Percentiles rank a stretch among this genome's conserved stretches.
Evolutionary conservation across 805 yeast species (phyloP).

Genomic region (Metschnikowia santaceciliae): DNA sequence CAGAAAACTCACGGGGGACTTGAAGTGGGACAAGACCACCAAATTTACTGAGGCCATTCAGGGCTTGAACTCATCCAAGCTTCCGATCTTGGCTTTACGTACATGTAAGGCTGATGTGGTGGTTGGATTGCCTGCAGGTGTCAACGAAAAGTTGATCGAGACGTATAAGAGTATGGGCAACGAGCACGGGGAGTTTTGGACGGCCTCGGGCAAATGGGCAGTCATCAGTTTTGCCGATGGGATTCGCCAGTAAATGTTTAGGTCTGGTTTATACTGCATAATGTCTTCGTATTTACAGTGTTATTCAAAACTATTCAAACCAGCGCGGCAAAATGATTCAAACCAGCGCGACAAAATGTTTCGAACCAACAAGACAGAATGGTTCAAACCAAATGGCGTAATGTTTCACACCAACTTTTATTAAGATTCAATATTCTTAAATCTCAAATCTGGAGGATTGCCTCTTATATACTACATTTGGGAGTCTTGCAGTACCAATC

Average conservation of each 20-base stretch:
- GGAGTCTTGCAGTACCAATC: too few species aligned
- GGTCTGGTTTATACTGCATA: neutral
- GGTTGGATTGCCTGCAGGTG: constrained; percentile 75
- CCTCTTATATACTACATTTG: too few species aligned
- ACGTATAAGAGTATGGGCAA: constrained; percentile 58
- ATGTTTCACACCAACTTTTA: too few species aligned
- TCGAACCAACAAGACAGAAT: too few species aligned
- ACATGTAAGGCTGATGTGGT: constrained; percentile 96
- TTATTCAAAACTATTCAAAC: too few species aligned
- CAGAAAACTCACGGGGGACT: constrained; percentile 88
- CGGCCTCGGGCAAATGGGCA: constrained; percentile 89
- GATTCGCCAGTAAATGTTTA: neutral
- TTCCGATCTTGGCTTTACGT: constrained; percentile 72
- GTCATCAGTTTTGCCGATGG: constrained; percentile 47
- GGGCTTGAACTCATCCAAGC: constrained; percentile 52
- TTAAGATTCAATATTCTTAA: too few species aligned
- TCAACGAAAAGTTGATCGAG: constrained; percentile 61
- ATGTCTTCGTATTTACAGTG: neutral
- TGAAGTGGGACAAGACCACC: constrained; percentile 81
- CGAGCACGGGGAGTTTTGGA: constrained; percentile 74
- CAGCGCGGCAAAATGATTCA: too few species aligned
- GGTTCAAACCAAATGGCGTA: too few species aligned
- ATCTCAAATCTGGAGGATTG: too few species aligned
- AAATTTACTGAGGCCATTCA: constrained; percentile 70
- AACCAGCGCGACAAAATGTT: too few species aligned